phyloP scores from a whole-genome alignment of 306 rosid genomes.

The Clitoria ternatea region DNA sequence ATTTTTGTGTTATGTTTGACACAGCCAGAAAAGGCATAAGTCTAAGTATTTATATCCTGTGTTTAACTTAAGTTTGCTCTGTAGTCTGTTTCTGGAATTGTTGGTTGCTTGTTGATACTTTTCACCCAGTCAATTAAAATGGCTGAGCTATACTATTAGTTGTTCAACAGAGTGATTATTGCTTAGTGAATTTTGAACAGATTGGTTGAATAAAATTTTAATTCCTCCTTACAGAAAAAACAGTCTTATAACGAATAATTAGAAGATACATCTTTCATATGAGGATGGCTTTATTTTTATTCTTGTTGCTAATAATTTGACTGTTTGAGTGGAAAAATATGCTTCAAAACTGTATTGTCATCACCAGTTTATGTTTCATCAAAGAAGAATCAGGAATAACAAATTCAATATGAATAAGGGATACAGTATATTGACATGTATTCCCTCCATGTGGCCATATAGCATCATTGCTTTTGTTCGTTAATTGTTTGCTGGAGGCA shows the following conservation, averaged over 20 bases:
- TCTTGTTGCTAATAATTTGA: constrained; percentile 4
- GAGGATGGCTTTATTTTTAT: background rate
- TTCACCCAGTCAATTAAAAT: background rate
- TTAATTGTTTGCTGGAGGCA: background rate
- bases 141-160: background rate
- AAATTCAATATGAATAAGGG: background rate
- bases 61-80: background rate
- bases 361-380: background rate
- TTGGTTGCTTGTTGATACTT: constrained; percentile 7
- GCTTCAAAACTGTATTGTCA: background rate
- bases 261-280: background rate
- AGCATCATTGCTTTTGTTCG: background rate
- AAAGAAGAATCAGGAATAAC: background rate
- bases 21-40: background rate
- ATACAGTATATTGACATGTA: background rate
- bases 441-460: background rate
- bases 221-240: background rate
- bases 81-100: constrained; percentile 14
- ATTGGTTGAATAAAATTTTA: constrained; percentile 6
- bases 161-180: background rate
- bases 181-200: background rate
- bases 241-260: background rate
- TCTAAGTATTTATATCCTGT: background rate
- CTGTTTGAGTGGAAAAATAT: background rate
- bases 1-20: background rate